phyloP scores from a whole-genome alignment of 139 green algal species.

The Chlamydomonas sp. region DNA sequence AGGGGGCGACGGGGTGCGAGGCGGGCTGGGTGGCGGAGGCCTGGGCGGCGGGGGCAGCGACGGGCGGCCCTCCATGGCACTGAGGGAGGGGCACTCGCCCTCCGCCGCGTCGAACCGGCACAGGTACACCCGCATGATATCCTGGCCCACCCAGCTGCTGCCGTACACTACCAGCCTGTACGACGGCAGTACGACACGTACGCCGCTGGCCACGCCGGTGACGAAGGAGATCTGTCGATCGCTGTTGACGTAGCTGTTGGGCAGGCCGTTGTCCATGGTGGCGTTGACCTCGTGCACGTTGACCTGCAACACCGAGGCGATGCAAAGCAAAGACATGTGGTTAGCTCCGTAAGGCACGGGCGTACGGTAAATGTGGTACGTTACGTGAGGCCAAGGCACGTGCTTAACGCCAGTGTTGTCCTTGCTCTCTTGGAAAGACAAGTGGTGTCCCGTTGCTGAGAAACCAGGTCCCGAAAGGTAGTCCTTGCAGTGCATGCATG shows the following conservation, averaged over 20 bases:
- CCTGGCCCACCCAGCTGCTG: neutral
- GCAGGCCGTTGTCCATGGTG: constrained; percentile 1
- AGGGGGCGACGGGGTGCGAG: neutral
- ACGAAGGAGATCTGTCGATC: constrained; percentile 8
- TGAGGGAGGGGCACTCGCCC: neutral
- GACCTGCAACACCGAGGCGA: neutral
- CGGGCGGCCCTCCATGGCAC: neutral
- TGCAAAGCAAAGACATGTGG: no score
- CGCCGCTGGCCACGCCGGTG: no score
- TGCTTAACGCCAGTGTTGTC: no score
- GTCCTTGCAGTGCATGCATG: no score
- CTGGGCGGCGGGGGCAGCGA: neutral
- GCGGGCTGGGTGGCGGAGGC: neutral
- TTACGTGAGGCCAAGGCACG: no score
- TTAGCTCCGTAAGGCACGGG: no score
- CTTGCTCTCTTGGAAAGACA: no score
- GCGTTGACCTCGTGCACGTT: constrained; percentile 19
- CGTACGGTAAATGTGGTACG: no score
- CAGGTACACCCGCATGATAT: constrained; percentile 6
- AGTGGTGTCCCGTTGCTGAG: no score
- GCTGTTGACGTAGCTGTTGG: neutral
- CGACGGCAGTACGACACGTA: neutral
- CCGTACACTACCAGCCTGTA: constrained; percentile 25
- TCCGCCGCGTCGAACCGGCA: neutral
- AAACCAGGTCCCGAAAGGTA: no score